phyloP scores from a whole-genome alignment of 192 early-diverging fungal genomes.

The Dissophora ornata region DNA sequence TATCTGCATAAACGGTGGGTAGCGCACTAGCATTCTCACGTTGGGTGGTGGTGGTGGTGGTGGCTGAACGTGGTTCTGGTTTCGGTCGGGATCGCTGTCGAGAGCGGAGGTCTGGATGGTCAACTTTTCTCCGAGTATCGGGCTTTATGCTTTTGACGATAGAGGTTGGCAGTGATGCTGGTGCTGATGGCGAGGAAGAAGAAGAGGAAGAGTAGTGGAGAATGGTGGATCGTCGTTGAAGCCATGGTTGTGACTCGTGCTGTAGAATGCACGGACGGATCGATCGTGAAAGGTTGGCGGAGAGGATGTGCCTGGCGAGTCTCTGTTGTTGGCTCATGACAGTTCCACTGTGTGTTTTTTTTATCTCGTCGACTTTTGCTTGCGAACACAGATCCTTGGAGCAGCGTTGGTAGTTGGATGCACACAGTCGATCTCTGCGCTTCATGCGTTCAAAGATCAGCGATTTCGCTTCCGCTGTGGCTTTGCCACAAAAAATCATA shows the following conservation, averaged over 20 bases:
- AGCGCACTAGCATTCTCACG: too few species aligned
- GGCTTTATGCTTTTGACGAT: not conserved
- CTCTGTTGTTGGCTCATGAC: conserved; percentile 15
- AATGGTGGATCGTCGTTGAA: not conserved
- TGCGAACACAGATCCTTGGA: too few species aligned
- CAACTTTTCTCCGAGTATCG: not conserved
- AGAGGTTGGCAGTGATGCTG: not conserved
- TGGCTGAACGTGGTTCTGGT: not conserved
- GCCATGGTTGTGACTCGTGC: too few species aligned
- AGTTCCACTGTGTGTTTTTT: not conserved
- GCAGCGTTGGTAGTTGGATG: too few species aligned
- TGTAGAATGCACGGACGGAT: not conserved
- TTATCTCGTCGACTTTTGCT: too few species aligned
- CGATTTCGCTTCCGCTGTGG: too few species aligned
- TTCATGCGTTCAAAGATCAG: too few species aligned
- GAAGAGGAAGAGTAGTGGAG: not conserved
- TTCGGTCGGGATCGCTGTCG: too few species aligned
- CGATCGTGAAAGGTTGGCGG: not conserved
- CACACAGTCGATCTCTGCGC: too few species aligned
- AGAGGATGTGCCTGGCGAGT: not conserved
- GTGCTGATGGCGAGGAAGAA: not conserved
- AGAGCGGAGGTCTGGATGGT: too few species aligned
- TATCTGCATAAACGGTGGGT: too few species aligned
- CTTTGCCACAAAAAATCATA: too few species aligned
- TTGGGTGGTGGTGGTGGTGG: not conserved